Evolutionary conservation across 768 basidiomycete species (phyloP), one percentile per base, ranked within the genome.

Genomic region (Naematelia encephala): DNA sequence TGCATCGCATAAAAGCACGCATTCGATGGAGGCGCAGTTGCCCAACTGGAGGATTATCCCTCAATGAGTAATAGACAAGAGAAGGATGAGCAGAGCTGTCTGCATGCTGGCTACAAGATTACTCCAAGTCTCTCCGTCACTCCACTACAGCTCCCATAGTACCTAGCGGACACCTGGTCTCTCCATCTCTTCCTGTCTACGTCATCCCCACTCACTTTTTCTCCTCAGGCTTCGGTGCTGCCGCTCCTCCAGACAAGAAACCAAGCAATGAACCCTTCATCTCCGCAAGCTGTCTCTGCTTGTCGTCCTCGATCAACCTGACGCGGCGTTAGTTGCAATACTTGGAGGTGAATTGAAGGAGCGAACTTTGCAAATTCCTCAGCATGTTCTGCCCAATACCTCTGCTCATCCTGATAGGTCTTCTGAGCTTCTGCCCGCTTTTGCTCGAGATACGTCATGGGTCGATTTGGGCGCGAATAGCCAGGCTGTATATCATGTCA

Each of bases 271-370:
- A 69, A 2, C 74, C 74, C 58, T 75, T 77, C 72, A 73, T 72
- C 62, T 77, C 76, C 14, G 76, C 74, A 56, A 77, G 51, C 52
- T 77, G 76, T 55, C 63, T 65, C 63, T 75, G 72, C 57, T 72
- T 74, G 62, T 77, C 76, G 51, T 77, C 76, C 61, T 77, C 76
- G 54, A 77, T 73, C 63, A 77, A 39, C 48, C 75, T 77, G 57
- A 25, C 5, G n/a, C 16, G 13, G 1, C 16, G 30, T 51, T 51
- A 57, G 47, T 42, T 30, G 21, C 28, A 5, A 54, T 27, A 26
- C 5, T 14, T 10, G n/a, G 5, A 34, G 23, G 10, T 14, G 16
- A 13, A 5, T n/a, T 5, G 29, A 13, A 19, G 3, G 12, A 12
- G 66, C 72, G 61, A 51, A 77, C 75, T 71, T 65, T 57, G 65